Conservation (phyloP, 2,329 filamentous ascomycete genomes). For the Diaporthe nobilis region DNA sequence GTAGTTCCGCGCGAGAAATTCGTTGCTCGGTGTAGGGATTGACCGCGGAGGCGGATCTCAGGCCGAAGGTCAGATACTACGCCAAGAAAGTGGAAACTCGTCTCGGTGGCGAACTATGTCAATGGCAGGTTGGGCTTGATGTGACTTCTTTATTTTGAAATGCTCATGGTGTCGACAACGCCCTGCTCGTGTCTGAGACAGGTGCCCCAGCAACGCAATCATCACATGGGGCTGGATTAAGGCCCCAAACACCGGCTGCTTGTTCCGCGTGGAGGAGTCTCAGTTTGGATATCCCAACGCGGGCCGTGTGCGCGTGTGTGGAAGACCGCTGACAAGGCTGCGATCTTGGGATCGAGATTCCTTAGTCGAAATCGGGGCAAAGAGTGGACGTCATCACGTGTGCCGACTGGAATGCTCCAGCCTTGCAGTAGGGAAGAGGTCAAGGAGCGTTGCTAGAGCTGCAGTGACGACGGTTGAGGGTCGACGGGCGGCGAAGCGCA, state of each 20-base stretch:
- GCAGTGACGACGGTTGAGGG: slow-evolving; percentile 6
- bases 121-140: neutral
- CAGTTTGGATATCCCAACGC: neutral
- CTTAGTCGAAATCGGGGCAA: slow-evolving; percentile 1
- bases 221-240: neutral
- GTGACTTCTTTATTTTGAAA: neutral
- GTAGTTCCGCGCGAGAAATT: neutral
- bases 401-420: slow-evolving; percentile 29
- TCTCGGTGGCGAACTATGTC: slow-evolving; percentile 11
- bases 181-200: neutral
- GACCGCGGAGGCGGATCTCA: slow-evolving; percentile 28
- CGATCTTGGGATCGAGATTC: slow-evolving; percentile 7
- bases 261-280: neutral
- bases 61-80: slow-evolving; percentile 6
- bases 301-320: neutral
- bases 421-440: slow-evolving; percentile 30
- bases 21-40: neutral
- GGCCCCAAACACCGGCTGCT: neutral
- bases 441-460: neutral
- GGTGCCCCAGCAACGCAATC: neutral
- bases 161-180: neutral
- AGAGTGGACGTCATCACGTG: slow-evolving; percentile 32
- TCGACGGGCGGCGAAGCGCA: neutral
- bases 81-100: slow-evolving; percentile 16
- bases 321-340: slow-evolving; percentile 8